phyloP scores from a whole-genome alignment of 176 grass and related monocot genomes.

The Poa annua region DNA sequence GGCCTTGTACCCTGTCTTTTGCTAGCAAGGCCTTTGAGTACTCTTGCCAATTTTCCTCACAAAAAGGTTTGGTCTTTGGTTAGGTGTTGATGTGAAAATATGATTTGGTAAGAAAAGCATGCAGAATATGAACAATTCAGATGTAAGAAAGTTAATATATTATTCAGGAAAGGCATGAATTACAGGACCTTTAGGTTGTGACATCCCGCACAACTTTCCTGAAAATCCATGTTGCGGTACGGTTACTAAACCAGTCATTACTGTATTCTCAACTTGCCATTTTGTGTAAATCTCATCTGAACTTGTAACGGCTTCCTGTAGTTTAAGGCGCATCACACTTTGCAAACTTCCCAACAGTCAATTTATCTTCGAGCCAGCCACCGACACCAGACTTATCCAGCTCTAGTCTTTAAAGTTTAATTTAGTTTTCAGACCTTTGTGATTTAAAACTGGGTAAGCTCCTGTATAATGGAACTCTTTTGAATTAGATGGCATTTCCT shows the following conservation, averaged over 20 bases:
- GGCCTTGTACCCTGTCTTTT: neutral
- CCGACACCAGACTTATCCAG: neutral
- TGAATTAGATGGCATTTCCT: neutral
- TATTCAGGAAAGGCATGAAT: neutral
- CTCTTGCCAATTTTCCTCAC: neutral
- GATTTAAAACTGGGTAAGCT: neutral
- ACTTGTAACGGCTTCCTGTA: neutral
- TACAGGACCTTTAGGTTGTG: neutral
- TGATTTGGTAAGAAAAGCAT: neutral
- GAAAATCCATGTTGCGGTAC: neutral
- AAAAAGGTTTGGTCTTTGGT: neutral
- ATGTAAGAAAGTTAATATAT: neutral
- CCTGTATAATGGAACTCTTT: neutral
- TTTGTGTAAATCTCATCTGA: neutral
- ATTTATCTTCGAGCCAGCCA: neutral
- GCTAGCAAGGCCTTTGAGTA: neutral
- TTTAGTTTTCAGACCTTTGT: constrained; percentile 4
- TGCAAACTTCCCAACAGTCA: neutral
- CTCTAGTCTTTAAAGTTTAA: neutral
- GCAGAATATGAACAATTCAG: neutral
- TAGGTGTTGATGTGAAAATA: neutral
- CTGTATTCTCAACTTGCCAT: neutral
- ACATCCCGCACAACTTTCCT: neutral
- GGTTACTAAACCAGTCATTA: neutral
- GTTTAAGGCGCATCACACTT: neutral